These are phyloP conservation scores for Spathaspora hagerdaliae DNA, from an alignment of 805 yeast species.

Conservation along the genomic window DNA sequence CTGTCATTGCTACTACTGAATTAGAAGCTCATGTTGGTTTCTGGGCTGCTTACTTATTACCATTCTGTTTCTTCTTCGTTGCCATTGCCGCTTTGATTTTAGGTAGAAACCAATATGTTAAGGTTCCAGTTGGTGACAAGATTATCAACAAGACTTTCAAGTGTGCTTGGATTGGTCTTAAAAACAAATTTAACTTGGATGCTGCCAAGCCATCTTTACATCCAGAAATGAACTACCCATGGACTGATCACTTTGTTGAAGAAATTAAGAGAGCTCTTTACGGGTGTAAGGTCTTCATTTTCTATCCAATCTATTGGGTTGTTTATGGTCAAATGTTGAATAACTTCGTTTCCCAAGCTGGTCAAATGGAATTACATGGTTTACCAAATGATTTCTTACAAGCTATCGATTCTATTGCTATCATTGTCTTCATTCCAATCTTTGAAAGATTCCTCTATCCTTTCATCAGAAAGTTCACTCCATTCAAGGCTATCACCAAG, in stretches of 20 bases:
- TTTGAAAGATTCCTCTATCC: conserved; percentile 55
- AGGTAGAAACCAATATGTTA: conserved; percentile 56
- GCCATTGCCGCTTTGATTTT: conserved; percentile 47
- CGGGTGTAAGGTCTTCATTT: conserved; percentile 71
- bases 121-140: conserved; percentile 58
- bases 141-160: conserved; percentile 53
- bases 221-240: conserved; percentile 44
- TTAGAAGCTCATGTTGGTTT: conserved; percentile 62
- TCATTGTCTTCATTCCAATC: conserved; percentile 74
- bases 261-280: conserved; percentile 61
- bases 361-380: conserved; percentile 68
- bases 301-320: conserved; percentile 72
- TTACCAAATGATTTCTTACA: conserved; percentile 79
- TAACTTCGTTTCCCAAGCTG: conserved; percentile 73
- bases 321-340: conserved; percentile 68
- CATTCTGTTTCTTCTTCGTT: conserved; percentile 55
- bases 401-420: conserved; percentile 70
- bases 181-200: conserved; percentile 47
- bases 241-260: conserved; percentile 72
- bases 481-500: conserved; percentile 67
- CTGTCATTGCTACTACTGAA: conserved; percentile 74
- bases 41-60: conserved; percentile 73
- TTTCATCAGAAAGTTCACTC: conserved; percentile 41
- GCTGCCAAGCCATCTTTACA: conserved; percentile 56
- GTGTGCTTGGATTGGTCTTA: conserved; percentile 37